Base-by-base conservation (phyloP, 2,329 filamentous ascomycete genomes). In the Raffaelea ambrosiae region DNA sequence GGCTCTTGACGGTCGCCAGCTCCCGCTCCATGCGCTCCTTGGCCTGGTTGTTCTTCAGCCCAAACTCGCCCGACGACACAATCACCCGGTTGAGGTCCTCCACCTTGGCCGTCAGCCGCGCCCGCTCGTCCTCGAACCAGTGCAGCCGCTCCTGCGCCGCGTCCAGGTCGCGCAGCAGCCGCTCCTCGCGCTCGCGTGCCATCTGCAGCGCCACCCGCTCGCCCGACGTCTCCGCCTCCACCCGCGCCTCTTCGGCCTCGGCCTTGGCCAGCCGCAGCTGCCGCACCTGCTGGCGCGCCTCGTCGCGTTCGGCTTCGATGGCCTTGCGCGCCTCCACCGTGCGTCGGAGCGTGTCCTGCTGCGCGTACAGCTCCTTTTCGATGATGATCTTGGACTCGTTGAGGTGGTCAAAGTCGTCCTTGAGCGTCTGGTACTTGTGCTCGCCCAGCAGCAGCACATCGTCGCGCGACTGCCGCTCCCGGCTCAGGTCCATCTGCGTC, bases 321-420 rank as follows among this genome's bases (percentile, higher is more conserved):
- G 81, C 79, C 5, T 82, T 75, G 29, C 88, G 81, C 42, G 87
- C 84, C 63, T 95, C 89, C 55, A 85, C 88, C 11, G 89, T 87
- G 47, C 91, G 81, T 35, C 93, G 82, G 41, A 96, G 77, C 11
- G 87, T 86, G 61, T 98, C 91, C 63, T 96, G 90, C 61, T 97
- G 91, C 5, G 87, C 84, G 62, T 97, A 97, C 63, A 98, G 83
- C 65, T 97, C 91, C 64, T 96, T 97, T 65, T 98, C 91, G 53
- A 98, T 95, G 42, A 83, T 95, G 58, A 96, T 95, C 66, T 98
- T 98, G 23, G 88, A 84, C 54, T 96, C 89, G 58, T 95, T 95
- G 31, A 97, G 74, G 31, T 81, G 79, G 44, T 94, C 84, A 57
- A 83, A 95, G 55, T 97, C 89, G 22, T 90, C 83, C 61, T 90